Evolutionary conservation across 164 flowering plant species (phyloP).

Genomic region (Stephania yunnanensis): DNA sequence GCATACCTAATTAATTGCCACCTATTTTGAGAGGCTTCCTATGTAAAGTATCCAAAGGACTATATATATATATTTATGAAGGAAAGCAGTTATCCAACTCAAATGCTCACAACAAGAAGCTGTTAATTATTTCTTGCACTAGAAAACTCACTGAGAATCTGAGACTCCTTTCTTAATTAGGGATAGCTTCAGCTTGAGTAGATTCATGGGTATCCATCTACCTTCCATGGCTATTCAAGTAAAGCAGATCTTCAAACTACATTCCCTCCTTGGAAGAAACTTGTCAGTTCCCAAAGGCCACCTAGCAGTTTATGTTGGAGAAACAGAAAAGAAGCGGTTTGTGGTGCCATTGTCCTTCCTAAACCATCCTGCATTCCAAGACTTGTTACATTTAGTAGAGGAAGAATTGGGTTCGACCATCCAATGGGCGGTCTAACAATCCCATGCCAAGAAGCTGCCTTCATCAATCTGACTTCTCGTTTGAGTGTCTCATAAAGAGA

Average conservation of each 20-base stretch:
- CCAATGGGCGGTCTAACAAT: slow-evolving; percentile 35
- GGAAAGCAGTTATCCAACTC: neutral
- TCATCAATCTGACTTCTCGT: slow-evolving; percentile 18
- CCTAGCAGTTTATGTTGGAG: slow-evolving; percentile 37
- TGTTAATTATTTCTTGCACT: neutral
- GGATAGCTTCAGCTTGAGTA: neutral
- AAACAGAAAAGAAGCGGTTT: slow-evolving; percentile 23
- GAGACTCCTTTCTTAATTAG: neutral
- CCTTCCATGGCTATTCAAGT: slow-evolving; percentile 16
- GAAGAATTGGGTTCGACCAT: slow-evolving; percentile 36
- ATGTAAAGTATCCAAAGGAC: neutral
- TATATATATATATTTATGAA: too few relatives aligned
- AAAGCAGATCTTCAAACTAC: slow-evolving; percentile 17
- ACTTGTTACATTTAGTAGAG: slow-evolving; percentile 19
- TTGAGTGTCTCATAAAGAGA: slow-evolving; percentile 8
- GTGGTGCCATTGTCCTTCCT: slow-evolving; percentile 34
- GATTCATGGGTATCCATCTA: slow-evolving; percentile 17
- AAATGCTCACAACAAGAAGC: neutral
- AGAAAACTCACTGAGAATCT: neutral
- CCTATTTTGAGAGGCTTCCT: neutral
- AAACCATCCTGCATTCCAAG: slow-evolving; percentile 32
- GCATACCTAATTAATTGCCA: neutral
- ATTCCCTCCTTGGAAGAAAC: slow-evolving; percentile 4
- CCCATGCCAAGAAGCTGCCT: slow-evolving; percentile 29
- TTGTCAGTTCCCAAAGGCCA: slow-evolving; percentile 31